Conservation (phyloP, 768 basidiomycete species). For the Mycena amicta region DNA sequence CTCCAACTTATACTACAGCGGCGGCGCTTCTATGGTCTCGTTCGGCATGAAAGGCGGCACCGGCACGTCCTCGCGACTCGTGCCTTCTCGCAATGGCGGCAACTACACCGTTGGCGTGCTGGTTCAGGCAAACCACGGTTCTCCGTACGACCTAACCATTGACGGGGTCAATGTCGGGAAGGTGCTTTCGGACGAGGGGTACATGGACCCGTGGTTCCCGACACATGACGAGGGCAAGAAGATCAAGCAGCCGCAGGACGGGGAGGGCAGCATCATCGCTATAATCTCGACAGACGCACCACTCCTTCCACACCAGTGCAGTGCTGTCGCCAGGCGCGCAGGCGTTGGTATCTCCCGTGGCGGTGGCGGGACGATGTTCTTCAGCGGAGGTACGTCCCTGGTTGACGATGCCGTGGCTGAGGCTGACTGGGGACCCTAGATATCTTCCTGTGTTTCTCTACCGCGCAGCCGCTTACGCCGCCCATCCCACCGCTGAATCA, state of each 20-base stretch:
- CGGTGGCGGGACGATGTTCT: conserved; percentile 16
- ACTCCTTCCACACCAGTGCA: conserved; percentile 22
- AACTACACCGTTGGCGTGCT: conserved; percentile 17
- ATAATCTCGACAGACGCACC: conserved; percentile 22
- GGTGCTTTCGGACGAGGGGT: conserved; percentile 11
- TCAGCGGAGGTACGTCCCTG: conserved; percentile 17
- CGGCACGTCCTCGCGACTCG: conserved; percentile 18
- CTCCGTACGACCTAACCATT: conserved; percentile 17
- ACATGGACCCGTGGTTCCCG: conserved; percentile 20
- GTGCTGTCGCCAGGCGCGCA: conserved; percentile 22
- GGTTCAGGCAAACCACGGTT: conserved; percentile 21
- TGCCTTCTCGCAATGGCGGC: conserved; percentile 10
- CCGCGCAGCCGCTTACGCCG: conserved; percentile 17
- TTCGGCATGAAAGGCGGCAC: conserved; percentile 23
- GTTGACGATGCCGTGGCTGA: not conserved
- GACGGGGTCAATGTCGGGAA: conserved; percentile 12
- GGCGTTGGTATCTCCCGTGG: conserved; percentile 20
- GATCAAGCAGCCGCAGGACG: conserved; percentile 18
- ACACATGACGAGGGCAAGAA: conserved; percentile 8
- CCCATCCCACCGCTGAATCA: conserved; percentile 6
- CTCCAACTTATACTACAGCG: not conserved
- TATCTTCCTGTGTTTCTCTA: conserved; percentile 23
- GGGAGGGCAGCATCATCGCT: conserved; percentile 22
- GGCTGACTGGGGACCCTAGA: too few species aligned
- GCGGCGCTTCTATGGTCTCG: conserved; percentile 21